Evolutionary conservation across 2,329 filamentous ascomycete species (phyloP).

Genomic region (Escovopsis sp.): DNA sequence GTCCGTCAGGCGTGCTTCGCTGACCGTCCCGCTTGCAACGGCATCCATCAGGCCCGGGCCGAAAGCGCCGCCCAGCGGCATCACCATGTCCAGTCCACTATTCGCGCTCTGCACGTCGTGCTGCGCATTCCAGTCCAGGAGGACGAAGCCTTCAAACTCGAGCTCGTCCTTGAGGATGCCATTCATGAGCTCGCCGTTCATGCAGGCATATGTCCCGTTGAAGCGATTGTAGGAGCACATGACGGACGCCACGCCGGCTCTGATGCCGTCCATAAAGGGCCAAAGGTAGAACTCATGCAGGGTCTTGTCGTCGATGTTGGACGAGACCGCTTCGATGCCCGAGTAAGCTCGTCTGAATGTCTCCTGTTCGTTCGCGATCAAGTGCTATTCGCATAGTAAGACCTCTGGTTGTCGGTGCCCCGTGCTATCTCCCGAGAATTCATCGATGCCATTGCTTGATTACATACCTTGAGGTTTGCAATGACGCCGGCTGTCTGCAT

Average conservation of each 20-base stretch:
- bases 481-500: slow-evolving; percentile 69
- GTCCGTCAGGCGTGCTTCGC: slow-evolving; percentile 57
- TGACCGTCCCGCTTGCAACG: slow-evolving; percentile 63
- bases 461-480: slow-evolving; percentile 59
- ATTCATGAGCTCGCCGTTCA: slow-evolving; percentile 57
- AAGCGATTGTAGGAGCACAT: slow-evolving; percentile 61
- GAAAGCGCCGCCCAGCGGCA: slow-evolving; percentile 40
- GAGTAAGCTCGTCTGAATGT: slow-evolving; percentile 27
- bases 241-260: slow-evolving; percentile 39
- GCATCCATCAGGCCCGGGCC: slow-evolving; percentile 58
- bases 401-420: too few relatives aligned
- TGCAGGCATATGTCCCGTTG: slow-evolving; percentile 60
- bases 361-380: slow-evolving; percentile 48
- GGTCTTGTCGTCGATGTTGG: slow-evolving; percentile 51
- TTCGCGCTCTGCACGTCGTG: slow-evolving; percentile 42
- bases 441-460: too few relatives aligned
- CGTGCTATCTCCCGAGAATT: too few relatives aligned
- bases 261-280: slow-evolving; percentile 48
- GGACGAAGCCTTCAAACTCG: slow-evolving; percentile 54
- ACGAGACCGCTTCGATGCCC: slow-evolving; percentile 36
- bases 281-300: slow-evolving; percentile 52
- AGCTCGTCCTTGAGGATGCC: slow-evolving; percentile 49
- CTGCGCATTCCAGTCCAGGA: slow-evolving; percentile 56
- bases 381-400: slow-evolving; percentile 25
- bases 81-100: slow-evolving; percentile 55